Evolutionary conservation across 257 asterid genomes (phyloP), one percentile per base, ranked within the genome.

Genomic region (Lycium barbarum): DNA sequence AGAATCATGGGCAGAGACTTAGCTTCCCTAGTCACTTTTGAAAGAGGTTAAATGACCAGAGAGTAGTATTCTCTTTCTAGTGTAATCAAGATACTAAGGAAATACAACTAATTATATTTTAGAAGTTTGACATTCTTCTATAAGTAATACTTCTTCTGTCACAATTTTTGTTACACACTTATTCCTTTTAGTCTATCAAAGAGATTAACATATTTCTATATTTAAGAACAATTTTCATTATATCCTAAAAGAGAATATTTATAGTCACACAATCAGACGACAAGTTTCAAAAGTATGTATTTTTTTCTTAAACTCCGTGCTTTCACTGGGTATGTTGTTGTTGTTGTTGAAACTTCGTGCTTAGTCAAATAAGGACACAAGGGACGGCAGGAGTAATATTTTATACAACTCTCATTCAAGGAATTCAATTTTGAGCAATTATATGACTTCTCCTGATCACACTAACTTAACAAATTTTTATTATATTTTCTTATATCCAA

Each of bases 391-490:
- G 71, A 63, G 40, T 22, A 15, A 38, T 68, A 38, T 15, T 15
- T 68, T 15, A 68, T 38, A 9, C 55, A 71, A 71, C 55, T 9
- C 36, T 40, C 35, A 5, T n/a, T 71, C 4, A 18, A 71, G 57
- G 79, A 43, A 71, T 71, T 71, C 79, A 71, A 18, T 45, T 43
- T 71, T 71, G 33, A 71, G 36, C 55, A 71, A 18, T 18, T 43
- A 71, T 43, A 4, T 43, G 79, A 71, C 40, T 13, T 70, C 14
- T 47, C 79, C 2, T 17, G 14, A 70, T 70, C 12, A 63, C 70
- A 63, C 7, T 22, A 22, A 22, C 70, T 62, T 22, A 62, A 62
- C 68, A 15, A 15, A 0, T 6, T 35, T 12, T 33, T 13, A 13
- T 67, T 35, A 2, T 35, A 67, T 67, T 67, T 35, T 13, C 72